phyloP scores from a whole-genome alignment of 108 stramenopile genomes.

The Skeletonema tropicum region DNA sequence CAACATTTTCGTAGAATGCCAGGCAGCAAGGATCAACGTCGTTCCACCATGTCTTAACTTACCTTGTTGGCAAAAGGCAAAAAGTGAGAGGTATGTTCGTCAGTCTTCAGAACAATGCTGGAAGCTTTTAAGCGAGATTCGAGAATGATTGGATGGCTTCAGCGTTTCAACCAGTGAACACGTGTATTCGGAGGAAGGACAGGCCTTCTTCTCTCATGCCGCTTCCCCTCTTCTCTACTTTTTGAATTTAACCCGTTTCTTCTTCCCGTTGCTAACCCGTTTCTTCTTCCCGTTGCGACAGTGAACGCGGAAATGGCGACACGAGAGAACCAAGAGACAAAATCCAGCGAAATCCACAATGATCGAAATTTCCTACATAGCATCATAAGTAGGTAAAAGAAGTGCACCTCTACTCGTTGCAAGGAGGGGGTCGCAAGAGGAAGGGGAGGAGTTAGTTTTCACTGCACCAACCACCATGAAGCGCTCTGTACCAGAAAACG shows the following conservation, averaged over 20 bases:
- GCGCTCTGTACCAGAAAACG: not conserved
- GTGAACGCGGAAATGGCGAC: no score
- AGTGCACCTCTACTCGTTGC: not conserved
- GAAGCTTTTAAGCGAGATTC: not conserved
- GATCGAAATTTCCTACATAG: no score
- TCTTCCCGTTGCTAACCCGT: no score
- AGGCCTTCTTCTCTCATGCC: not conserved
- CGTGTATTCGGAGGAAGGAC: not conserved
- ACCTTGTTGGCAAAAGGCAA: conserved; percentile 4
- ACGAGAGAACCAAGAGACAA: no score
- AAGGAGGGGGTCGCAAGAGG: not conserved
- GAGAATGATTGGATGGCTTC: not conserved
- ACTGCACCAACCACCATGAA: not conserved
- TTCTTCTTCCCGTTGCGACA: no score
- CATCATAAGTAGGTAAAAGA: no score
- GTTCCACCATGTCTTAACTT: not conserved
- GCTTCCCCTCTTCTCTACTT: not conserved
- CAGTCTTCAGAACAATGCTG: conserved; percentile 5
- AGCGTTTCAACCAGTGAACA: not conserved
- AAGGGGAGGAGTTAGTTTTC: not conserved
- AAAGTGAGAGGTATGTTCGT: conserved; percentile 3
- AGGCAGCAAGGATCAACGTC: not conserved
- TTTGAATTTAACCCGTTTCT: no score
- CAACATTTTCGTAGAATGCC: no score
- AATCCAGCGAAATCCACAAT: no score